Evolutionary conservation across 495 filamentous ascomycete genomes (phyloP), one percentile per base, ranked within the genome.

Genomic region (Penicillium waksmanii): DNA sequence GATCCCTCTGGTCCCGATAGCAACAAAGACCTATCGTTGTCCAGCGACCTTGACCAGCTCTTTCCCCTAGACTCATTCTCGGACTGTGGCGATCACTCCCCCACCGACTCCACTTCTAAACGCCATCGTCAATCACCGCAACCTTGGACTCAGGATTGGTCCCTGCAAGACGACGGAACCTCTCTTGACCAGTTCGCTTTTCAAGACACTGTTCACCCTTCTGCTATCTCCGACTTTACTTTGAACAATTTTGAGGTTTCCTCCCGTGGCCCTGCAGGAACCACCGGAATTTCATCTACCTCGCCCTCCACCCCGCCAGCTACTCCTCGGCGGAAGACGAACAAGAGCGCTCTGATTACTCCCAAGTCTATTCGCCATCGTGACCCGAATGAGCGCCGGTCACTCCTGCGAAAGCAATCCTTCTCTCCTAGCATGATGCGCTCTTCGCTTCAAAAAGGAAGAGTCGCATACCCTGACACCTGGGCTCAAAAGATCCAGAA

Each of bases 61-160:
- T 77, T 83, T 66, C 58, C 72, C 25, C 63, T 77, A 18, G 75
- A 77, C 58, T 71, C 76, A 27, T 63, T 80, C 53, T 75, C 74
- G 33, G 72, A 77, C 57, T 74, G 78, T 79, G 76, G 78, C 75
- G 76, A 77, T 66, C 72, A 70, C 57, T 76, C 77, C 43, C 72
- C 75, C 56, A 58, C 62, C 57, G 65, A 70, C 64, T 73, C 75
- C 73, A 72, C 69, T 60, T 60, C 65, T 17, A 73, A 74, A 61
- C 69, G 63, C 58, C 66, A 68, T 63, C 66, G 57, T 58, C 67
- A 71, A 68, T 71, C 76, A 56, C 66, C 70, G 60, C 77, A 76
- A 66, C 66, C 68, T 58, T 79, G 78, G 75, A 63, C 61, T 56
- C 70, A 71, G 57, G 74, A 76, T 42, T 80, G 76, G 76, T 72